Evolutionary conservation across 176 grass and related monocot species (phyloP).

Genomic region (Microstegium vimineum): DNA sequence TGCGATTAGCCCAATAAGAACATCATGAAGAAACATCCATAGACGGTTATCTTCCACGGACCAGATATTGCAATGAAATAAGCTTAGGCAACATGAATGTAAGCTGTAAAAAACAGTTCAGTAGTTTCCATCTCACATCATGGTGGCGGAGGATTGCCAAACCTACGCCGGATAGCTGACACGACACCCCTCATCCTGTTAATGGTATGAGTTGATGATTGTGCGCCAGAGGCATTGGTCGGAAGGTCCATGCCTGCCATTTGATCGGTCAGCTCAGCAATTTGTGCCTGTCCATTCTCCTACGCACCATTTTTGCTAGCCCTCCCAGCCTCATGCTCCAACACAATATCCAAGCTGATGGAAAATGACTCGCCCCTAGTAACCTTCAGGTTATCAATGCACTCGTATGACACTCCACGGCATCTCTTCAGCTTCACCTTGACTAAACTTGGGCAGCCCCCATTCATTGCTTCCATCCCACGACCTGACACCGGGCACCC

Average conservation of each 20-base stretch:
- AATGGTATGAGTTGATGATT: constrained; percentile 32
- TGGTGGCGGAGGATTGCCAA: constrained; percentile 33
- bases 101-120: constrained; percentile 29
- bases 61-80: constrained; percentile 20
- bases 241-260: constrained; percentile 39
- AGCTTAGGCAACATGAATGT: constrained; percentile 28
- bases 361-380: constrained; percentile 50
- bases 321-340: constrained; percentile 46
- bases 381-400: constrained; percentile 54
- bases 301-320: constrained; percentile 42
- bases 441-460: constrained; percentile 77
- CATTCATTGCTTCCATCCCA: constrained; percentile 73
- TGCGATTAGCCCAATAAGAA: constrained; percentile 1
- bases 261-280: constrained; percentile 39
- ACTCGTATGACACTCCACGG: constrained; percentile 58
- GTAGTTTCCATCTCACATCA: constrained; percentile 38
- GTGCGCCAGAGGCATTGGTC: constrained; percentile 3
- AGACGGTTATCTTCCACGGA: not conserved
- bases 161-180: constrained; percentile 47
- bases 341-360: constrained; percentile 47
- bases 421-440: constrained; percentile 98
- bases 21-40: constrained; percentile 24
- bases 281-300: constrained; percentile 31
- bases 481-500: constrained; percentile 79
- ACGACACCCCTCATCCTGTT: constrained; percentile 52